A percentile compares a stretch with the other conserved stretches of the same genome.
These are phyloP conservation scores for Eucalyptus cladocalyx DNA, from an alignment of 345 rosid species.

Conservation along the genomic window DNA sequence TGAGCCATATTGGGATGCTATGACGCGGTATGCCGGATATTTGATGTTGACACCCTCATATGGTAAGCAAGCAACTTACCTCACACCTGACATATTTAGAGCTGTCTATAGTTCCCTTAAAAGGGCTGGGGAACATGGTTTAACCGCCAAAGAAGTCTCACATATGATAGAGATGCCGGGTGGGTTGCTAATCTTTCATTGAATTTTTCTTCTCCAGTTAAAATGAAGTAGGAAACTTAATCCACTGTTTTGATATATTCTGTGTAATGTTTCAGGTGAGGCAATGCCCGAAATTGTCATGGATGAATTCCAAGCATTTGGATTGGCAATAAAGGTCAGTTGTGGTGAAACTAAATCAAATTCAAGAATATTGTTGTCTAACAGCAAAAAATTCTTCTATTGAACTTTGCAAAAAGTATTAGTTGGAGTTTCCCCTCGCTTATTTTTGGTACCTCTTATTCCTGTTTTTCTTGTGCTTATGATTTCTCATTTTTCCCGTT, in stretches of 20 bases:
- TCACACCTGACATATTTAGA: constrained; percentile 35
- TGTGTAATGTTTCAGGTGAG: constrained; percentile 30
- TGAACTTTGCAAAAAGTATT: neutral
- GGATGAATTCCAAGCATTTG: constrained; percentile 64
- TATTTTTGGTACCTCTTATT: neutral
- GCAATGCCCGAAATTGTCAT: constrained; percentile 18
- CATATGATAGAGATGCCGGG: constrained; percentile 19
- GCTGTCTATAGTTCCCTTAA: constrained; percentile 40
- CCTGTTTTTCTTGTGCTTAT: neutral
- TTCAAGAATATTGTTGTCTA: neutral
- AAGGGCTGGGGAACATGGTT: constrained; percentile 84
- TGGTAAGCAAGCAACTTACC: constrained; percentile 6
- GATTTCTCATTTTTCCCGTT: neutral
- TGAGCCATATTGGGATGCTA: constrained; percentile 58
- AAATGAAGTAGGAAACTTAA: neutral
- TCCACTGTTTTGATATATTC: neutral
- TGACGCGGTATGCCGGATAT: constrained; percentile 38
- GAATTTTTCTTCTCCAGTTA: neutral
- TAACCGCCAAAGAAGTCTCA: constrained; percentile 46
- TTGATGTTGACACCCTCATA: constrained; percentile 18
- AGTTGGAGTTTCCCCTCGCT: neutral
- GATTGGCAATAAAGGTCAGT: constrained; percentile 64
- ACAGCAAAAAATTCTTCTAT: neutral
- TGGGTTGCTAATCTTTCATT: neutral
- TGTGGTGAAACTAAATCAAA: neutral